Percentiles rank a stretch among this genome's conserved stretches.
Conservation (phyloP, 1,284 basidiomycete species). For the Xerocomus amazonicus region DNA sequence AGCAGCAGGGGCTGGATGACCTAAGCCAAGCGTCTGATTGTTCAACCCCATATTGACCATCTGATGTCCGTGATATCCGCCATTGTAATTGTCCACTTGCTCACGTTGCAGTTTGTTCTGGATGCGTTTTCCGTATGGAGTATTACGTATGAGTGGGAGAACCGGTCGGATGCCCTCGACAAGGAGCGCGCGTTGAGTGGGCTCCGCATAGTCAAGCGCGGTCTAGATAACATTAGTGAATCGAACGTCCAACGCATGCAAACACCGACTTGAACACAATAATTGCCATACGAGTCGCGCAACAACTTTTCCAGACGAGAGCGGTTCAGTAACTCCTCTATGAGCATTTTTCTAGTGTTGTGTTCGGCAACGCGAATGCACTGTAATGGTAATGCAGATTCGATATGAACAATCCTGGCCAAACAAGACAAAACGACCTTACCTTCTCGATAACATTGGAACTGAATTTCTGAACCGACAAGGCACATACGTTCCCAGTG, state of each 20-base stretch:
- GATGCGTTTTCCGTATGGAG: slow-evolving; percentile 96
- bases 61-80: slow-evolving; percentile 57
- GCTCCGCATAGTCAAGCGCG: slow-evolving; percentile 92
- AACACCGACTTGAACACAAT: slow-evolving; percentile 76
- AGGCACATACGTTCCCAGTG: slow-evolving; percentile 93
- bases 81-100: slow-evolving; percentile 69
- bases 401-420: not conserved
- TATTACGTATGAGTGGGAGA: slow-evolving; percentile 92
- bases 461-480: slow-evolving; percentile 98
- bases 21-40: slow-evolving; percentile 52
- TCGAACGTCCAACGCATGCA: slow-evolving; percentile 1
- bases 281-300: slow-evolving; percentile 93
- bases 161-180: slow-evolving; percentile 97
- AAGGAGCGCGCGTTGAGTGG: slow-evolving; percentile 77
- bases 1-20: slow-evolving; percentile 34
- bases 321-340: slow-evolving; percentile 94
- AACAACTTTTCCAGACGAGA: slow-evolving; percentile 93
- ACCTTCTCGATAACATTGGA: slow-evolving; percentile 94
- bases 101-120: slow-evolving; percentile 96
- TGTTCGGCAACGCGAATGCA: slow-evolving; percentile 98
- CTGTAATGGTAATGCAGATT: slow-evolving; percentile 41
- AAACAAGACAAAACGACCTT: slow-evolving; percentile 18
- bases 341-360: slow-evolving; percentile 88
- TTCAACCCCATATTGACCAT: slow-evolving; percentile 56
- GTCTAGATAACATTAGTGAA: slow-evolving; percentile 52